A percentile compares a stretch with the other conserved stretches of the same genome.
These are phyloP conservation scores for Huiozyma sinensis DNA, from an alignment of 805 yeast genomes.

Conservation along the genomic window DNA sequence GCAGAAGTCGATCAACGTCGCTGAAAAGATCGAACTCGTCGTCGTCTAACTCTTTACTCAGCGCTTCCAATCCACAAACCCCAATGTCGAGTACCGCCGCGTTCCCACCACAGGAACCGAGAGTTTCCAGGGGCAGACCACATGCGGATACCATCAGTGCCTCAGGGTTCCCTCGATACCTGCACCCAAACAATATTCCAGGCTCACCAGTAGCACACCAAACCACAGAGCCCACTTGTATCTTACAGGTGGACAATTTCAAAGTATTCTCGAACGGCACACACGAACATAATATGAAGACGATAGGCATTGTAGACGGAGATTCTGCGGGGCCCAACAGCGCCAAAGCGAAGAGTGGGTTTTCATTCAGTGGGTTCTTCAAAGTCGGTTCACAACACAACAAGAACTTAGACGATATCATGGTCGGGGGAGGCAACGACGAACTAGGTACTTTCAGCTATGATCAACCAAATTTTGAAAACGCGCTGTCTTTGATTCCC, in stretches of 20 bases:
- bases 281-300: slow-evolving; percentile 22
- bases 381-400: slow-evolving; percentile 11
- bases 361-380: slow-evolving; percentile 18
- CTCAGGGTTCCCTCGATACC: slow-evolving; percentile 7
- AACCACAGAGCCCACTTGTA: slow-evolving; percentile 8
- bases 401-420: slow-evolving; percentile 2
- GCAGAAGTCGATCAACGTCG: slow-evolving; percentile 5
- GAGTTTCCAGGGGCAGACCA: slow-evolving; percentile 6
- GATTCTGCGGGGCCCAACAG: background rate
- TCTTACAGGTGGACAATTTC: slow-evolving; percentile 18
- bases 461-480: slow-evolving; percentile 3
- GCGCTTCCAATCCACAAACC: background rate
- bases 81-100: background rate
- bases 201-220: background rate
- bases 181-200: background rate
- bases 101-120: background rate
- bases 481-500: slow-evolving; percentile 10
- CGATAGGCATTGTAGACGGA: slow-evolving; percentile 11
- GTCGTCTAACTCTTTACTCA: background rate
- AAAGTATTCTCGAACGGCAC: slow-evolving; percentile 21
- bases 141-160: slow-evolving; percentile 22
- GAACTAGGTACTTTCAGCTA: slow-evolving; percentile 2
- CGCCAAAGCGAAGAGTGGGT: slow-evolving; percentile 4
- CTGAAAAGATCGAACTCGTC: slow-evolving; percentile 6
- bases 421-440: background rate